Base-by-base conservation (phyloP, 179 eudicot species). In the Heliamphora pulchella region DNA sequence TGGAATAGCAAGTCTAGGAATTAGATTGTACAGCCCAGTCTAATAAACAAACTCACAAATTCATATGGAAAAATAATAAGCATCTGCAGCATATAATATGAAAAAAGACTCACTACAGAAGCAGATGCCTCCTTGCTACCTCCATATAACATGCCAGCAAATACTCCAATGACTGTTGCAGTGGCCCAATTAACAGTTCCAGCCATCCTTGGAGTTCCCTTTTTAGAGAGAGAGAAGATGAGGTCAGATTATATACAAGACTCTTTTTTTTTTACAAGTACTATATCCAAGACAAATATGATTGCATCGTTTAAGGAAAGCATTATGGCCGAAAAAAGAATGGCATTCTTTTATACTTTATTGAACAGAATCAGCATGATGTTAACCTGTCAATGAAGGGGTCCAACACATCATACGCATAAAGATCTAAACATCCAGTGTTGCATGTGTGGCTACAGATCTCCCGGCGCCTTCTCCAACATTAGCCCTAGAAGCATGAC, bases 101-200 rank as follows among this genome's bases (percentile, higher is more conserved):
- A 63, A 46, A 22, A 31, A n/a, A 74, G 63, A 90, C 98, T 91
- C 81, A 96, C 99, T 82, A 88, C 94, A 80, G 93, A 96, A 81
- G 96, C 96, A 66, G 98, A 84, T 61, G 98, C 98, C 90, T 91
- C 99, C 86, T 91, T 96, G 91, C 97, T 90, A 83, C 98, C 99
- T 10, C 99, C 98, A 66, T 92, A 96, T 50, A 96, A 78, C 98
- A 92, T 85, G 68, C 99, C 99, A 71, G 96, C 94, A 91, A 96
- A 96, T n/a, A 96, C 81, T 78, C 93, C 99, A 72, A 96, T 72
- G 0, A 92, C 91, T 57, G 96, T 94, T 22, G 99, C 94, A 50
- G 98, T 90, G 73, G 94, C 98, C 97, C 97, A 92, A 85, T 92
- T 91, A 66, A 90, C 96, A 59, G 91, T 90, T 77, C 99, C 99